phyloP scores from a whole-genome alignment of 1,139 yeast genomes.

The Yamadazyma kanchanaburiensis region DNA sequence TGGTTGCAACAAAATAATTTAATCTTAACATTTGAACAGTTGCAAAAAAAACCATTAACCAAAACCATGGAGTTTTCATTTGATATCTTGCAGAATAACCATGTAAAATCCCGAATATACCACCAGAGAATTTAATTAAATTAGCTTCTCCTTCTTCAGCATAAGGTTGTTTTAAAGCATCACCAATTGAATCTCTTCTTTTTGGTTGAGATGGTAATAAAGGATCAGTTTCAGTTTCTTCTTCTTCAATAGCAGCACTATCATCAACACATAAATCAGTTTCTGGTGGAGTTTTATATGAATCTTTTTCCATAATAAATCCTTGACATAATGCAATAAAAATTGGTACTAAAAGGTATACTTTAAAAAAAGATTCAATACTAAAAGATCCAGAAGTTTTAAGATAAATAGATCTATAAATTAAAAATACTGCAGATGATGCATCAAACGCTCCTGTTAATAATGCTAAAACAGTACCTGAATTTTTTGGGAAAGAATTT shows the following conservation, averaged over 20 bases:
- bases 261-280: slow-evolving; percentile 27
- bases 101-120: slow-evolving; percentile 42
- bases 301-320: slow-evolving; percentile 38
- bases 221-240: slow-evolving; percentile 19
- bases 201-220: slow-evolving; percentile 12
- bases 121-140: slow-evolving; percentile 34
- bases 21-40: slow-evolving; percentile 43
- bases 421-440: slow-evolving; percentile 42
- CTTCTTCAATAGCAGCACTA: slow-evolving; percentile 8
- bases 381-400: slow-evolving; percentile 25
- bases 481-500: slow-evolving; percentile 38
- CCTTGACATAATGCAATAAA: slow-evolving; percentile 40
- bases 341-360: slow-evolving; percentile 37
- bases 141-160: slow-evolving; percentile 38
- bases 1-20: slow-evolving; percentile 46
- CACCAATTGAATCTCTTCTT: slow-evolving; percentile 44
- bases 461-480: slow-evolving; percentile 42
- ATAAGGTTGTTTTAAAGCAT: slow-evolving; percentile 44
- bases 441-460: slow-evolving; percentile 48
- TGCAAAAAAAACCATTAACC: slow-evolving; percentile 35
- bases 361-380: slow-evolving; percentile 29
- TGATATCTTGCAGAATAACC: slow-evolving; percentile 42
- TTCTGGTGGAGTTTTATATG: slow-evolving; percentile 36
- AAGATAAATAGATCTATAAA: slow-evolving; percentile 31
- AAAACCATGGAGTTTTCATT: slow-evolving; percentile 42